Conservation (phyloP, 192 early-diverging fungal species). For the Gamsiella multidivaricata region DNA sequence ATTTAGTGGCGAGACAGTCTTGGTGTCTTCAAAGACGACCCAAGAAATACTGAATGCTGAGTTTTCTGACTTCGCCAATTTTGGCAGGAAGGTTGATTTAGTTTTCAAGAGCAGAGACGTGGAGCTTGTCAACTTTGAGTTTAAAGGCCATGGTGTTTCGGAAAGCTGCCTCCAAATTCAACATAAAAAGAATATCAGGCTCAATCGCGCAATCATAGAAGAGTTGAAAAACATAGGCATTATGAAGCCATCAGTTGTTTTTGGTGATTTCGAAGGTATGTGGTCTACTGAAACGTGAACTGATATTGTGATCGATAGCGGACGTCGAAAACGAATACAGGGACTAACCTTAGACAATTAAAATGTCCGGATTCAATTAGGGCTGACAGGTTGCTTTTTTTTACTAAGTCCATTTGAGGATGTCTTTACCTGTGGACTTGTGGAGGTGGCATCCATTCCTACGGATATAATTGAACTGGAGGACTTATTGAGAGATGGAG, state of each 20-base stretch:
- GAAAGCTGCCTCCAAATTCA: neutral
- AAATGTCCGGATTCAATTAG: too few species aligned
- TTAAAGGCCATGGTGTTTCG: neutral
- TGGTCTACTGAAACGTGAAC: slow-evolving; percentile 7
- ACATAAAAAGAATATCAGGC: slow-evolving; percentile 8
- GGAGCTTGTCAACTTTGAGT: neutral
- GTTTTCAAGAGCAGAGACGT: too few species aligned
- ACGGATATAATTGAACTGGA: too few species aligned
- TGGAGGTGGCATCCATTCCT: too few species aligned
- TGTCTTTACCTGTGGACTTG: too few species aligned
- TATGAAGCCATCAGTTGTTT: neutral
- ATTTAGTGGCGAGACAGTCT: slow-evolving; percentile 2
- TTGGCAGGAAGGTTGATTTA: too few species aligned
- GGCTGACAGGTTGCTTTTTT: too few species aligned
- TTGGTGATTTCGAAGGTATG: slow-evolving; percentile 4
- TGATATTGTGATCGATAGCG: neutral
- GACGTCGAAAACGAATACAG: neutral
- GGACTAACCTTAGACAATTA: neutral
- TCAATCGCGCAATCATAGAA: slow-evolving; percentile 4
- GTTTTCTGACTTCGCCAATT: neutral
- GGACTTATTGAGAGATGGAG: too few species aligned
- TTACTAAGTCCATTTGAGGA: too few species aligned
- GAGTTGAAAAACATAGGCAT: neutral
- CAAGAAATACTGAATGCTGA: neutral
- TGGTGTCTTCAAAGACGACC: neutral